Conservation (phyloP, 2,329 filamentous ascomycete species). For the Fusarium liriodendri region DNA sequence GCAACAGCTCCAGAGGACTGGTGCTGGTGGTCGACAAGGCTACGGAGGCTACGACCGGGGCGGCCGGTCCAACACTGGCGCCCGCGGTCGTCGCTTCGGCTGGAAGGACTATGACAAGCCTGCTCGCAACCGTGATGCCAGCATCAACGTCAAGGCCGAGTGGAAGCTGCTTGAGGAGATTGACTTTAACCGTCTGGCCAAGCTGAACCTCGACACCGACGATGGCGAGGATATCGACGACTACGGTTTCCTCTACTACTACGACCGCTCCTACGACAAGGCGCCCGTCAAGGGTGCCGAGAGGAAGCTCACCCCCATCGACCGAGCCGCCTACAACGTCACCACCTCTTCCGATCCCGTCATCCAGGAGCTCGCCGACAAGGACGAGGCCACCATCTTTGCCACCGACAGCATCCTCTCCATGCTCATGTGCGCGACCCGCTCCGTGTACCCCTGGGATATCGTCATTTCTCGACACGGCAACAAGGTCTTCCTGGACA, state of each 20-base stretch:
- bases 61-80: conserved; percentile 74
- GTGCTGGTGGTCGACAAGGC: conserved; percentile 74
- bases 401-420: conserved; percentile 97
- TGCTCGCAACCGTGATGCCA: conserved; percentile 93
- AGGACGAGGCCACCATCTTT: conserved; percentile 96
- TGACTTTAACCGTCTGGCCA: conserved; percentile 93
- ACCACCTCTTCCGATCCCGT: conserved; percentile 96
- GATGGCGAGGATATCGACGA: conserved; percentile 95
- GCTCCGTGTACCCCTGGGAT: conserved; percentile 98
- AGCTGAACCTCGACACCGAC: conserved; percentile 94
- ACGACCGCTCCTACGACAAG: conserved; percentile 96
- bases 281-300: conserved; percentile 88
- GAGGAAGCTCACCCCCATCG: conserved; percentile 87
- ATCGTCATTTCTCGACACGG: conserved; percentile 92
- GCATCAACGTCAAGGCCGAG: conserved; percentile 94
- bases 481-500: conserved; percentile 98
- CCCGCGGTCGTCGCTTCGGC: conserved; percentile 88
- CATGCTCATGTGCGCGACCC: conserved; percentile 98
- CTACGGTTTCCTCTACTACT: conserved; percentile 98
- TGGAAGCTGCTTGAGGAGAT: conserved; percentile 98
- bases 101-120: conserved; percentile 99
- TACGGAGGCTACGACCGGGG: conserved; percentile 74
- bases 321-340: conserved; percentile 97
- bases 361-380: conserved; percentile 96
- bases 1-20: conserved; percentile 76